Conservation (phyloP, 1,139 yeast species). For the Saccharomyces hybrid region DNA sequence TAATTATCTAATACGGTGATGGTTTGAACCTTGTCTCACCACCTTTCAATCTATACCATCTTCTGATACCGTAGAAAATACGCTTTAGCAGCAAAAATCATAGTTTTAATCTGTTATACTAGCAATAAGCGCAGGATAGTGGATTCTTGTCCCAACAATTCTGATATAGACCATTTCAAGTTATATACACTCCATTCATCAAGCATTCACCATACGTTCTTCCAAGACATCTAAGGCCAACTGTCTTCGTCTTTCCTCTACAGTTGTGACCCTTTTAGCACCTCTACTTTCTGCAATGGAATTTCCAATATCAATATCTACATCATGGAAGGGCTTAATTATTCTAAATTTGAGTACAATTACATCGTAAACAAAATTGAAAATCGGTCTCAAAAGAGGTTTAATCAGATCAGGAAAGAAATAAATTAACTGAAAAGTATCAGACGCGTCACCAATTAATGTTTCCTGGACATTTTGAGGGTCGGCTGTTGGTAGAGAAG, state of each 20-base stretch:
- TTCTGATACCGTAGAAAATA: too few relatives aligned
- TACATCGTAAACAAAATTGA: conserved; percentile 46
- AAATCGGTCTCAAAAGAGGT: conserved; percentile 48
- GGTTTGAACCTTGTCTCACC: too few relatives aligned
- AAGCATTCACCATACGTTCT: conserved; percentile 43
- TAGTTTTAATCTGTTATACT: too few relatives aligned
- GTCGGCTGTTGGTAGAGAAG: conserved; percentile 25
- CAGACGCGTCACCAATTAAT: conserved; percentile 74
- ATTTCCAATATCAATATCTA: conserved; percentile 67
- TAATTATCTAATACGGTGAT: too few relatives aligned
- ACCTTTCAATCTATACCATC: too few relatives aligned
- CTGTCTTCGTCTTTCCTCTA: conserved; percentile 75
- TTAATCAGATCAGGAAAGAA: conserved; percentile 63
- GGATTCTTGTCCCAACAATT: too few relatives aligned
- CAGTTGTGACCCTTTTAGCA: conserved; percentile 31
- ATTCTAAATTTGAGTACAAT: conserved; percentile 47
- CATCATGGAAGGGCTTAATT: conserved; percentile 61
- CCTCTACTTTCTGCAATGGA: conserved; percentile 52
- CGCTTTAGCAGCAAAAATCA: too few relatives aligned
- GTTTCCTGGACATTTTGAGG: conserved; percentile 12
- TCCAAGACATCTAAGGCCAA: conserved; percentile 78
- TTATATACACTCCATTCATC: neutral
- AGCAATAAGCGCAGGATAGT: too few relatives aligned
- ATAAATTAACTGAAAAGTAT: conserved; percentile 74
- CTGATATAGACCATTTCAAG: neutral